Base-by-base conservation (phyloP, 345 rosid genomes). In the Camelina laxa region DNA sequence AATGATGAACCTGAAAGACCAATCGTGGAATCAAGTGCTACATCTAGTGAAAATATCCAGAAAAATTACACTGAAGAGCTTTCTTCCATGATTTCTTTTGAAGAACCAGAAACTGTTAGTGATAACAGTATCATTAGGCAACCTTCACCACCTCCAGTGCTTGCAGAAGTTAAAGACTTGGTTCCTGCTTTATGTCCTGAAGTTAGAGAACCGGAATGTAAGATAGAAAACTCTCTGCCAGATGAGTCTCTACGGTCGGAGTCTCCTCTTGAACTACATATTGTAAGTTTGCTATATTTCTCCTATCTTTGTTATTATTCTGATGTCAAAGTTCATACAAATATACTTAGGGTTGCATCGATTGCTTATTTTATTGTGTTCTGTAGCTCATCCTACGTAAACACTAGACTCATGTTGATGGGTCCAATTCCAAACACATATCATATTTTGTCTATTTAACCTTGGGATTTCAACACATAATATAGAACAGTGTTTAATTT, bases 131-230 rank as follows among this genome's bases (percentile, higher is more conserved):
- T 91, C 35, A 79, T 85, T 76, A 86, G 97, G 81, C 97, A 95
- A 44, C 99, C 97, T 70, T 90, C 97, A 80, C 97, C 99, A 80
- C 97, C 97, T 53, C 87, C 97, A 36, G 89, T 92, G 53, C 96
- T 95, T 76, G 91, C 97, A 24, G 96, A 90, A 87, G 96, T 95
- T 65, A 96, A 87, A 70, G 97, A 92, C 81, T 76, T 95, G 85
- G 76, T 82, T 59, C 81, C 87, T 31, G 80, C 87, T 16, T 58
- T 77, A 58, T 76, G 87, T 63, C 83, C 87, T 4, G 87, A 87
- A 77, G 81, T 73, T 72, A 55, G 75, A 15, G 91, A 83, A 75
- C 56, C 76, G 16, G 86, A 83, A 57, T 75, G 76, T 76, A 81
- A 59, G 53, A 60, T 88, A 69, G 91, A 81, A 54, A 86, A 82